phyloP scores from a whole-genome alignment of 768 basidiomycete species.

The Galerina sulciceps region DNA sequence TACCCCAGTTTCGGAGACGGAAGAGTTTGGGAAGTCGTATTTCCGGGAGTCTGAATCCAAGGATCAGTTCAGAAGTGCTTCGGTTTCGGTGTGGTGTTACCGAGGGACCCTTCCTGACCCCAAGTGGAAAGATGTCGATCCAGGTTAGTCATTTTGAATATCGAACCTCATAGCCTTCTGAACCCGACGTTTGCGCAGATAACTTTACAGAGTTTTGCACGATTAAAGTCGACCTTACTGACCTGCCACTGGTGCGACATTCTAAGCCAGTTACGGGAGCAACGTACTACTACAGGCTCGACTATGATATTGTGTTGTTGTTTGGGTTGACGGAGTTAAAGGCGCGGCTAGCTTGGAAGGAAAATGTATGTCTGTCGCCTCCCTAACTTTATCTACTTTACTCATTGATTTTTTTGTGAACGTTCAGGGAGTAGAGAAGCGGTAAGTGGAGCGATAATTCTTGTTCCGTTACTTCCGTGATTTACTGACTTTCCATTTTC shows the following conservation, averaged over 20 bases:
- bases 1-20: constrained; percentile 20
- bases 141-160: constrained; percentile 17
- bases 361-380: constrained; percentile 37
- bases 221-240: constrained; percentile 28
- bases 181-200: constrained; percentile 15
- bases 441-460: not conserved
- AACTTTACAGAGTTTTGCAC: constrained; percentile 33
- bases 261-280: constrained; percentile 16
- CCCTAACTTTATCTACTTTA: not conserved
- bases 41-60: constrained; percentile 29
- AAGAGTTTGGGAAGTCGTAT: constrained; percentile 25
- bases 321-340: constrained; percentile 59
- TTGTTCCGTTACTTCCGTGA: not conserved
- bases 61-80: not conserved
- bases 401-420: not conserved
- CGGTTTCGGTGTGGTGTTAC: not conserved
- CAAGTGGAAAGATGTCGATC: constrained; percentile 22
- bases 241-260: constrained; percentile 22
- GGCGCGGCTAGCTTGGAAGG: constrained; percentile 55
- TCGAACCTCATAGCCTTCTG: not conserved
- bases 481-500: not conserved
- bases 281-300: constrained; percentile 33
- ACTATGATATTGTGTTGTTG: constrained; percentile 47
- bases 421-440: constrained; percentile 14
- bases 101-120: not conserved